phyloP scores from a whole-genome alignment of 768 basidiomycete genomes.

The Myochromella boudieri region DNA sequence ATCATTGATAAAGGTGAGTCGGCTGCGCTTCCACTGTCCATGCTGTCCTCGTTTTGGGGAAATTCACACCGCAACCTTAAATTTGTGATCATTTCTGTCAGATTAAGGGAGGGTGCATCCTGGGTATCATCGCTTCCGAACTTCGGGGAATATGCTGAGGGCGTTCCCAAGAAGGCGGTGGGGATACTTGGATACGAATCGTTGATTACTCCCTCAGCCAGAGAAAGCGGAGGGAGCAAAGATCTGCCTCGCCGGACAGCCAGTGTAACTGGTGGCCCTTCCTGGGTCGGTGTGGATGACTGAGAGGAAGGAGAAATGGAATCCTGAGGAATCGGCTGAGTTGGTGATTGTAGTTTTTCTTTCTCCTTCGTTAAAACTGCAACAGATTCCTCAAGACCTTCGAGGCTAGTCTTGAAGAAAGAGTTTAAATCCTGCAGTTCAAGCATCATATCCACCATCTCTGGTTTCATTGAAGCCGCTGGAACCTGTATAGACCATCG shows the following conservation, averaged over 20 bases:
- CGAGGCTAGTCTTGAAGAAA: conserved; percentile 33
- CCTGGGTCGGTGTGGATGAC: conserved; percentile 28
- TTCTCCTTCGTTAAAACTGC: conserved; percentile 16
- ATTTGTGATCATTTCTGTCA: conserved; percentile 46
- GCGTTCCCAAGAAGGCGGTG: conserved; percentile 42
- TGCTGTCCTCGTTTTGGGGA: conserved; percentile 12
- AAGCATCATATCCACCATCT: conserved; percentile 39
- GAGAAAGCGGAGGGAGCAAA: conserved; percentile 28
- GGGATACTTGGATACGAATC: conserved; percentile 41
- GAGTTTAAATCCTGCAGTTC: conserved; percentile 38
- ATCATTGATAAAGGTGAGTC: conserved; percentile 9
- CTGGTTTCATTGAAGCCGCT: conserved; percentile 33
- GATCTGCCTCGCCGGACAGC: conserved; percentile 39
- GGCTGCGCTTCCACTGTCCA: conserved; percentile 1
- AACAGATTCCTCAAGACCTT: conserved; percentile 18
- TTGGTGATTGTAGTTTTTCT: conserved; percentile 28
- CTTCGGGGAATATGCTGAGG: conserved; percentile 35
- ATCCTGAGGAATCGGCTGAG: conserved; percentile 38
- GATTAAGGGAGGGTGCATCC: conserved; percentile 28
- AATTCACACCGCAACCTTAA: conserved; percentile 39
- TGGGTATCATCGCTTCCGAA: conserved; percentile 25
- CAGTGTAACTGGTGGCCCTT: conserved; percentile 23
- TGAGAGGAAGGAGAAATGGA: conserved; percentile 36
- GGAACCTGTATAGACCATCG: conserved; percentile 34
- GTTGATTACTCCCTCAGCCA: conserved; percentile 17